Evolutionary conservation across 2,329 filamentous ascomycete genomes (phyloP), one percentile per base, ranked within the genome.

Genomic region (Alternaria sp.): DNA sequence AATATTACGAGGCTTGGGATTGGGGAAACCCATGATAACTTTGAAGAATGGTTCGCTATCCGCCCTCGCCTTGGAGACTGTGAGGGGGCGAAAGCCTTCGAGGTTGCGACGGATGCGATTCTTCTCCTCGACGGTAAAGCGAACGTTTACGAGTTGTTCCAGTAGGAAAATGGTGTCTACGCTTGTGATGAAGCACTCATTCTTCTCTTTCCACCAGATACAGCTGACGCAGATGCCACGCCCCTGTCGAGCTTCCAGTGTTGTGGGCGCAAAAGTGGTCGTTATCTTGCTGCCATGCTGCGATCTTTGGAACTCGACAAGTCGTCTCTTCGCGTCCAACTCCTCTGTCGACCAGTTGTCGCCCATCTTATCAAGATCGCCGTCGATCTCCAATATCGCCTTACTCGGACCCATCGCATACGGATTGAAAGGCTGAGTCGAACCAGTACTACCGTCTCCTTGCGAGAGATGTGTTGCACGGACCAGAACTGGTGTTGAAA

Each of bases 31-130:
- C 96, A 99, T 99, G 82, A 99, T 98, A 73, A 97, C 87, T 83
- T 97, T 97, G 89, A 98, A 98, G 81, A 98, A 98, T 59, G 96
- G 93, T 79, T 98, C 95, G 78, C 92, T 97, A 63, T 98, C 95
- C 1, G 89, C 77, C 82, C 97, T 97, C 61, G 90, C 89, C 81
- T 99, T 99, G 71, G 94, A 97, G 18, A 99, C 94, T 0, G 96
- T 99, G 68, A 93, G 82, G 1, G 96, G 96, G 37, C 93, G 90
- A 84, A 97, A 98, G 0, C 94, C 94, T 79, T 99, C 96, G 33
- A 99, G 85, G 75, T 99, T 99, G 67, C 96, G 90, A 28, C 96
- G 90, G 73, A 99, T 98, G 56, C 96, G 90, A 80, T 99, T 99
- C 88, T 98, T 99, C 84, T 98, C 96, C 78, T 98, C 95, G 5